Evolutionary conservation across 1,139 yeast species (phyloP).

Genomic region (Sporopachydermia cereana): DNA sequence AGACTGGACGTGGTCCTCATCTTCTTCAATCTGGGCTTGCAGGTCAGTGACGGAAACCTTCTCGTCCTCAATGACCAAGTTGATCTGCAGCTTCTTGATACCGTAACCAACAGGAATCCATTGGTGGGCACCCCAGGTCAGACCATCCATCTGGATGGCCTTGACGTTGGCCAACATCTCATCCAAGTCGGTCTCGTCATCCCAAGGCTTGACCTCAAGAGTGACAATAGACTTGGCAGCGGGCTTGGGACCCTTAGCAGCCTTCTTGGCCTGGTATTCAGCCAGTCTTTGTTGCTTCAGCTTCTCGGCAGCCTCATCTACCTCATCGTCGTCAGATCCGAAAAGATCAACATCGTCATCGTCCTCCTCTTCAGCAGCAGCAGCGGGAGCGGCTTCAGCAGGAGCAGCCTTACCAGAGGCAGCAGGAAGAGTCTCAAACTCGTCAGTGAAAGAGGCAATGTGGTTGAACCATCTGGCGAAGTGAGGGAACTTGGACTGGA

Average conservation of each 20-base stretch:
- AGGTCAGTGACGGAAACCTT: slow-evolving; percentile 88
- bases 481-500: slow-evolving; percentile 83
- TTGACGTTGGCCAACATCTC: slow-evolving; percentile 79
- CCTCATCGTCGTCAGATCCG: slow-evolving; percentile 91
- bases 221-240: slow-evolving; percentile 98
- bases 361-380: slow-evolving; percentile 68
- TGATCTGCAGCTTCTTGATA: slow-evolving; percentile 97
- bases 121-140: slow-evolving; percentile 97
- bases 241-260: slow-evolving; percentile 92
- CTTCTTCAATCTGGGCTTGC: slow-evolving; percentile 77
- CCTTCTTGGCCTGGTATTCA: slow-evolving; percentile 96
- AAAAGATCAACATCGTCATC: slow-evolving; percentile 88
- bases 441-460: slow-evolving; percentile 85
- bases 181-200: slow-evolving; percentile 94
- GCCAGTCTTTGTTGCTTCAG: slow-evolving; percentile 95
- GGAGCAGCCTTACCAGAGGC: slow-evolving; percentile 45
- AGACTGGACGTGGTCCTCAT: slow-evolving; percentile 98
- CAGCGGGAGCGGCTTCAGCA: slow-evolving; percentile 40
- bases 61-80: slow-evolving; percentile 95
- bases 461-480: slow-evolving; percentile 98
- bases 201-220: slow-evolving; percentile 98
- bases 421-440: slow-evolving; percentile 71
- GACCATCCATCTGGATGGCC: slow-evolving; percentile 80
- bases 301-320: slow-evolving; percentile 93
- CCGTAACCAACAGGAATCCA: slow-evolving; percentile 98